Evolutionary conservation across 805 yeast genomes (phyloP).

Genomic region (Kluyveromyces siamensis): DNA sequence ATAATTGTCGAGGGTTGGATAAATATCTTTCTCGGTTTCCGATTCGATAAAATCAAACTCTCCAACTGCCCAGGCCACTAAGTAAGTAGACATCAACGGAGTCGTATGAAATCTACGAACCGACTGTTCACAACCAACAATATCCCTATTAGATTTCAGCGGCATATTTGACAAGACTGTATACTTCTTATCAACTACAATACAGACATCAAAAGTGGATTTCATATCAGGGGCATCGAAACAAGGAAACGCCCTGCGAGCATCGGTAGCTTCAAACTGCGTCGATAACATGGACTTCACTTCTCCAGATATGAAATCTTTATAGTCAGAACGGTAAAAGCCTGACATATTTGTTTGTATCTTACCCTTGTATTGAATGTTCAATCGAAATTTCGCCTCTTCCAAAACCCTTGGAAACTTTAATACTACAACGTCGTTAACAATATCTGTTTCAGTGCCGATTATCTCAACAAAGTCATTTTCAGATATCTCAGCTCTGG

Average conservation of each 20-base stretch:
- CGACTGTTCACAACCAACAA: slow-evolving; percentile 31
- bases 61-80: slow-evolving; percentile 66
- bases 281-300: slow-evolving; percentile 23
- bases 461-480: not conserved
- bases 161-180: slow-evolving; percentile 67
- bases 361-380: slow-evolving; percentile 44
- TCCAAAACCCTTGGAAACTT: slow-evolving; percentile 32
- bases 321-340: slow-evolving; percentile 57
- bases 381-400: slow-evolving; percentile 36
- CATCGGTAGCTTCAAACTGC: slow-evolving; percentile 64
- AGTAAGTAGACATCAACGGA: slow-evolving; percentile 67
- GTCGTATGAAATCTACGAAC: slow-evolving; percentile 49
- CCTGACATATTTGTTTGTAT: slow-evolving; percentile 68
- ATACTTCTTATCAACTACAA: slow-evolving; percentile 41
- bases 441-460: slow-evolving; percentile 23
- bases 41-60: slow-evolving; percentile 55
- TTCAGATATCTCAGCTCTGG: slow-evolving; percentile 21
- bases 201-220: slow-evolving; percentile 52
- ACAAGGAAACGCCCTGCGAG: slow-evolving; percentile 71
- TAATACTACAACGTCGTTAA: slow-evolving; percentile 45
- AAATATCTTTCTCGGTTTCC: slow-evolving; percentile 29
- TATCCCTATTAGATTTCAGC: slow-evolving; percentile 32
- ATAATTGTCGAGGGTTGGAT: slow-evolving; percentile 10
- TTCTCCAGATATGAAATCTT: slow-evolving; percentile 32
- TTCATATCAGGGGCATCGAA: slow-evolving; percentile 66